phyloP scores from a whole-genome alignment of 2,329 filamentous ascomycete genomes.

The Hirsutella thompsonii region DNA sequence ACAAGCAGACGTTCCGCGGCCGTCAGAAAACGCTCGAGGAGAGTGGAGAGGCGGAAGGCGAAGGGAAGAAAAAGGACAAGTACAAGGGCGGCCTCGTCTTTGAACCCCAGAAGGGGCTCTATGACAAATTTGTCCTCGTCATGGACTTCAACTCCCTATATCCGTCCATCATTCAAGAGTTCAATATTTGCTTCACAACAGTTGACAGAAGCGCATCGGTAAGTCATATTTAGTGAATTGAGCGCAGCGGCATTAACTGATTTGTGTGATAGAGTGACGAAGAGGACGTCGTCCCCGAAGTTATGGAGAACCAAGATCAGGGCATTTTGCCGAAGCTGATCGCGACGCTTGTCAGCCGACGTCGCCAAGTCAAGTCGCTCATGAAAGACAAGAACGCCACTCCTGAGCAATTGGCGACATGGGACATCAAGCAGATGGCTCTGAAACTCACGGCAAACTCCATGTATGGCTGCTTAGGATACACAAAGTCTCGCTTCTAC shows the following conservation, averaged over 20 bases:
- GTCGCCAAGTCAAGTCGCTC: conserved; percentile 84
- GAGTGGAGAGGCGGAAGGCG: conserved; percentile 48
- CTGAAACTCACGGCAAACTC: conserved; percentile 97
- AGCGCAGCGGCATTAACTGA: not conserved
- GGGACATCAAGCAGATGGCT: conserved; percentile 96
- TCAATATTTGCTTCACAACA: conserved; percentile 98
- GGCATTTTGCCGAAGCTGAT: conserved; percentile 87
- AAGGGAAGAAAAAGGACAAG: conserved; percentile 96
- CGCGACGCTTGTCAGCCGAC: conserved; percentile 75
- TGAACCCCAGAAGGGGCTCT: conserved; percentile 92
- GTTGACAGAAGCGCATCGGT: conserved; percentile 67
- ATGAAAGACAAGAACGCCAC: conserved; percentile 94
- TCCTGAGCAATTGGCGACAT: conserved; percentile 75
- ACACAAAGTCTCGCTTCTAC: conserved; percentile 94
- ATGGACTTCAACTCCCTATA: conserved; percentile 99
- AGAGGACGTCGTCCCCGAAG: conserved; percentile 79
- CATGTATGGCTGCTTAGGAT: conserved; percentile 98
- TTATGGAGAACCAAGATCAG: conserved; percentile 63
- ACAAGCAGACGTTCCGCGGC: conserved; percentile 75
- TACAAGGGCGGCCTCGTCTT: conserved; percentile 98
- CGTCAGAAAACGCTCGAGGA: conserved; percentile 64
- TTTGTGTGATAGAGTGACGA: conserved; percentile 37
- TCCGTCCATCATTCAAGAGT: conserved; percentile 97
- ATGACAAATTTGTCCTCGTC: conserved; percentile 95
- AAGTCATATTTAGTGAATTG: conserved; percentile 18